A percentile compares a stretch with the other conserved stretches of the same genome.
Evolutionary conservation across 2,329 filamentous ascomycete genomes (phyloP).

Genomic region (Alternaria burnsii): DNA sequence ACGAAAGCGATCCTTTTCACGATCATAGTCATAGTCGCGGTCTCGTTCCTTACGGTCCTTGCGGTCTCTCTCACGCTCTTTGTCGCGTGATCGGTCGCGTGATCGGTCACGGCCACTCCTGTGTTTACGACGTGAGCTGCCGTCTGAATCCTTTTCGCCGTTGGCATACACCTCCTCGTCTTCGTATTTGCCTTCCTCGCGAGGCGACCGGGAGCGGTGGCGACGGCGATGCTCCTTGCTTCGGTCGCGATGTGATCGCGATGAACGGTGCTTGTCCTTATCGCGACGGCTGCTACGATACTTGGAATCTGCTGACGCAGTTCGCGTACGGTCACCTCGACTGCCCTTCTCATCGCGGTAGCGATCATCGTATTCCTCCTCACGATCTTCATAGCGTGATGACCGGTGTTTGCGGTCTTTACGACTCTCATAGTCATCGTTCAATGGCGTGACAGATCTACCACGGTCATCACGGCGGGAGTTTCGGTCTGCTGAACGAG

Average conservation of each 20-base stretch:
- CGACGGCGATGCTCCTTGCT: slow-evolving; percentile 56
- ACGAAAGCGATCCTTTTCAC: slow-evolving; percentile 44
- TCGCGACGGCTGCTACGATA: slow-evolving; percentile 67
- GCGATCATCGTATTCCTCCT: slow-evolving; percentile 49
- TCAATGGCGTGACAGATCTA: slow-evolving; percentile 60
- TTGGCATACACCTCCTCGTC: slow-evolving; percentile 43
- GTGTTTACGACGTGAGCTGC: slow-evolving; percentile 48
- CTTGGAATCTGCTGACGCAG: slow-evolving; percentile 68
- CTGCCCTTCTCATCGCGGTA: slow-evolving; percentile 60
- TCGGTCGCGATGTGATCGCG: slow-evolving; percentile 57
- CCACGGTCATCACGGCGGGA: slow-evolving; percentile 59
- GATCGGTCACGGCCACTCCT: slow-evolving; percentile 42
- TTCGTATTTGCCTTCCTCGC: slow-evolving; percentile 38
- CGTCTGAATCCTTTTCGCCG: slow-evolving; percentile 38
- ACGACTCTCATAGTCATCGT: slow-evolving; percentile 45
- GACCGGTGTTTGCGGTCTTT: slow-evolving; percentile 58
- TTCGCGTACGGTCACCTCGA: slow-evolving; percentile 66
- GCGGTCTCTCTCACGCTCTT: slow-evolving; percentile 44
- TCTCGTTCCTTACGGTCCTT: slow-evolving; percentile 62
- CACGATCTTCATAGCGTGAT: slow-evolving; percentile 51
- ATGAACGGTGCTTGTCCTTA: slow-evolving; percentile 55
- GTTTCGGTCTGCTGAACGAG: slow-evolving; percentile 51
- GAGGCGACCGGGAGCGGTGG: slow-evolving; percentile 54
- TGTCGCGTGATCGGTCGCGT: slow-evolving; percentile 41
- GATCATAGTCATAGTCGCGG: slow-evolving; percentile 53